A percentile compares a stretch with the other conserved stretches of the same genome.
Evolutionary conservation across 108 stramenopile genomes (phyloP).

Genomic region (Stephanodiscus triporus): DNA sequence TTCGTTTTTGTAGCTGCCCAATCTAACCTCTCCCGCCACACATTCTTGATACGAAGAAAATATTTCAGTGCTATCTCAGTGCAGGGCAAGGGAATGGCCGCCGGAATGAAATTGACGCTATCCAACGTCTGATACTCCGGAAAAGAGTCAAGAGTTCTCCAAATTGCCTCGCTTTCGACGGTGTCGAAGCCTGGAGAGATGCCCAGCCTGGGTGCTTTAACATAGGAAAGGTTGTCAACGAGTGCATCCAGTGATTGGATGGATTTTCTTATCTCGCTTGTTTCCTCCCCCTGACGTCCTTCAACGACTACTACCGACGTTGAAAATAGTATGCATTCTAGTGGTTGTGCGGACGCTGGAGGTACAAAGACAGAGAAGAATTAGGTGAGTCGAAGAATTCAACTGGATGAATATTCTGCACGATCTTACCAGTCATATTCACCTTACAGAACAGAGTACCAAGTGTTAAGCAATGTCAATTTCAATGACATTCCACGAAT

Average conservation of each 20-base stretch:
- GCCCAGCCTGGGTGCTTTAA: slow-evolving; percentile 7
- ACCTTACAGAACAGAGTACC: too few relatives aligned
- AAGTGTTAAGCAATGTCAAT: too few relatives aligned
- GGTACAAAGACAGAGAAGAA: background rate
- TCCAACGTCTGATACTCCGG: slow-evolving; percentile 23
- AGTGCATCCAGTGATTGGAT: slow-evolving; percentile 19
- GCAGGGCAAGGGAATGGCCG: slow-evolving; percentile 13
- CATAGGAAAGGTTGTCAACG: slow-evolving; percentile 11
- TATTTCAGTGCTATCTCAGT: slow-evolving; percentile 18
- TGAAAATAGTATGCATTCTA: background rate
- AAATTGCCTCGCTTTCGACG: slow-evolving; percentile 3
- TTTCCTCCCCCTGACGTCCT: background rate
- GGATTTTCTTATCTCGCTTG: background rate
- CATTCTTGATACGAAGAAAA: slow-evolving; percentile 18
- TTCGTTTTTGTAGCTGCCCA: background rate
- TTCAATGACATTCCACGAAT: too few relatives aligned
- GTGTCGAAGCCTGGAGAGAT: slow-evolving; percentile 20
- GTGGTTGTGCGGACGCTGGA: background rate
- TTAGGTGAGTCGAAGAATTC: background rate
- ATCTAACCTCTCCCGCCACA: slow-evolving; percentile 13
- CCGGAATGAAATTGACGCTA: slow-evolving; percentile 7
- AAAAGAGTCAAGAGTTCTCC: slow-evolving; percentile 17
- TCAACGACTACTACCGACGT: background rate
- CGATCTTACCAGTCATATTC: too few relatives aligned
- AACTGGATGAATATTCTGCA: too few relatives aligned